A percentile compares a stretch with the other conserved stretches of the same genome.
Evolutionary conservation across 2,329 filamentous ascomycete species (phyloP).

Genomic region (Xylariomycetidae sp.): DNA sequence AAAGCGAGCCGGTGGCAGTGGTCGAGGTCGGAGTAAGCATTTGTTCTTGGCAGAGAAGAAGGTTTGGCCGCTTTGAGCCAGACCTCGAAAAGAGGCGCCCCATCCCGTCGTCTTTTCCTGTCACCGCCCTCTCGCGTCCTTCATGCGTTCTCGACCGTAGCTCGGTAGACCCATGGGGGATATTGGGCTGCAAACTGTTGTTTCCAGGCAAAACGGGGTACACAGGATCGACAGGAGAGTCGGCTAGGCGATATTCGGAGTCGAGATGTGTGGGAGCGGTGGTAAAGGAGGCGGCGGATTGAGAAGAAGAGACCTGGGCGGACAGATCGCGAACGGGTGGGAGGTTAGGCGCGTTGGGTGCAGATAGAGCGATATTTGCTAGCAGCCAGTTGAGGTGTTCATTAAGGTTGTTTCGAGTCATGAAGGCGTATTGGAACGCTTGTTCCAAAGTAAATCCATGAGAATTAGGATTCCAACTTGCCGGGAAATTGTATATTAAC

Average conservation of each 20-base stretch:
- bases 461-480: conserved; percentile 14
- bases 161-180: conserved; percentile 18
- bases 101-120: conserved; percentile 36
- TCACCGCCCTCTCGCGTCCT: conserved; percentile 10
- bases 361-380: conserved; percentile 40
- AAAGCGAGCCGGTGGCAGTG: conserved; percentile 25
- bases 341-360: conserved; percentile 33
- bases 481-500: conserved; percentile 4
- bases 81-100: conserved; percentile 38
- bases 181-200: conserved; percentile 8
- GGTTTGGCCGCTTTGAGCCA: conserved; percentile 40
- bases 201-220: conserved; percentile 18
- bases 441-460: conserved; percentile 30
- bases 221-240: conserved; percentile 8
- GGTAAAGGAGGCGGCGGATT: background rate
- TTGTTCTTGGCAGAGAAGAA: conserved; percentile 38
- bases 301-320: conserved; percentile 9
- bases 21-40: conserved; percentile 38
- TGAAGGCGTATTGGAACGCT: conserved; percentile 41
- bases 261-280: conserved; percentile 7
- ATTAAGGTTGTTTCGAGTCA: conserved; percentile 58
- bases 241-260: conserved; percentile 13
- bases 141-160: conserved; percentile 14
- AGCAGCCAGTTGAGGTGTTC: conserved; percentile 56
- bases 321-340: conserved; percentile 24